Evolutionary conservation across 768 basidiomycete species (phyloP).

Genomic region (Tylopilus sp.): DNA sequence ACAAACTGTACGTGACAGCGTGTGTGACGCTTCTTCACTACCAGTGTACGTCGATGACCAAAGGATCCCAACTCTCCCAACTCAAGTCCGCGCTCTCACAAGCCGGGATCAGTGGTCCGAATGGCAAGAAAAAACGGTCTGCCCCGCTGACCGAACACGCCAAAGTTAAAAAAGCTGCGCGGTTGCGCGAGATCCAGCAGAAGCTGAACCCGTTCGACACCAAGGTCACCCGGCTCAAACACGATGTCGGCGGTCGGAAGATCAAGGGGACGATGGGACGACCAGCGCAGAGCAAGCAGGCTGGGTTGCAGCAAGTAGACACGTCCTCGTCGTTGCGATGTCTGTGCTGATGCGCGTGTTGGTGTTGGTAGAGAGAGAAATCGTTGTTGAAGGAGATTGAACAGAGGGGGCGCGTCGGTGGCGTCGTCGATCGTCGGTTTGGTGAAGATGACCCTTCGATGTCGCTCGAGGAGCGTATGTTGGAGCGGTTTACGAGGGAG

Average conservation of each 20-base stretch:
- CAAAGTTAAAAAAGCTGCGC: conserved; percentile 77
- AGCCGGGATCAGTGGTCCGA: conserved; percentile 69
- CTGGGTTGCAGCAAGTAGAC: conserved; percentile 81
- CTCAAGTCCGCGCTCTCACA: conserved; percentile 81
- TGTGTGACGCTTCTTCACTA: not conserved
- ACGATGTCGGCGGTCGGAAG: conserved; percentile 87
- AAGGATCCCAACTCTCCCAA: conserved; percentile 87
- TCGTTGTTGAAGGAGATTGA: conserved; percentile 86
- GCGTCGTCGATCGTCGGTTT: conserved; percentile 90
- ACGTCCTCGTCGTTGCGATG: conserved; percentile 19
- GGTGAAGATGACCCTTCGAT: conserved; percentile 93
- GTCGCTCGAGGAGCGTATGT: conserved; percentile 95
- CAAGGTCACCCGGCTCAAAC: conserved; percentile 88
- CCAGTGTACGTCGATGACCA: conserved; percentile 34
- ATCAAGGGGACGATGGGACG: conserved; percentile 79
- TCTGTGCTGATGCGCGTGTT: conserved; percentile 4
- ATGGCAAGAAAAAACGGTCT: conserved; percentile 67
- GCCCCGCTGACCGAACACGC: conserved; percentile 61
- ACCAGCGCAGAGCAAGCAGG: conserved; percentile 86
- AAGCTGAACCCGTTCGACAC: conserved; percentile 92
- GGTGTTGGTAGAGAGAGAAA: conserved; percentile 64
- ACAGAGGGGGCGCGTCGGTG: conserved; percentile 76
- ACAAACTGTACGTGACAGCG: not conserved
- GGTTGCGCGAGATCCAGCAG: conserved; percentile 78
- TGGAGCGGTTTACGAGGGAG: conserved; percentile 93